Evolutionary conservation across 192 early-diverging fungal species (phyloP), one percentile per base, ranked within the genome.

Genomic region (Entomortierella lignicola): DNA sequence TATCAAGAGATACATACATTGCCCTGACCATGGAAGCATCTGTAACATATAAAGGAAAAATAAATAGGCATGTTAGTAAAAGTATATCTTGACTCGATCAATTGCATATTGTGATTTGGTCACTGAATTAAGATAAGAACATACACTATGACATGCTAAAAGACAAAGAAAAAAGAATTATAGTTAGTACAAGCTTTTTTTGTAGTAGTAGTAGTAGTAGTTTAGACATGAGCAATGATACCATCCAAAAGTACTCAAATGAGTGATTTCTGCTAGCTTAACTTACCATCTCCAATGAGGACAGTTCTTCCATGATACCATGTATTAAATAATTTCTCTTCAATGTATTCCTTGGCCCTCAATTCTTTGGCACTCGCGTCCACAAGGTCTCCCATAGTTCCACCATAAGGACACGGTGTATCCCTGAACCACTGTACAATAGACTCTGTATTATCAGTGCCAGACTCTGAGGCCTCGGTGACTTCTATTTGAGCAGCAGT

Each of bases 241-340:
- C n/a, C n/a, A n/a, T n/a, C n/a, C n/a, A n/a, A n/a, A n/a, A n/a
- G n/a, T n/a, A n/a, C n/a, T n/a, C n/a, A n/a, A n/a, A n/a, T n/a
- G n/a, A n/a, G n/a, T n/a, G n/a, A n/a, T n/a, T n/a, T n/a, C n/a
- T n/a, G n/a, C n/a, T n/a, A n/a, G n/a, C n/a, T n/a, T n/a, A 43
- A 64, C 64, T 15, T 56, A 66, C 64, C 53, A 66, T 56, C 54
- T 5, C 64, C 64, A 7, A 66, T 8, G 7, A 66, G 64, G 23
- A 66, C 64, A 11, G 27, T 31, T 15, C 64, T 53, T 1, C 55
- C 55, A 56, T 66, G 50, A 54, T 56, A 56, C 64, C 64, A 66
- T 1, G 64, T 47, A 29, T 66, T 39, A 27, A 34, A 66, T 20
- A 66, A 3, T 25, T 66, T 55, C 20, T 66, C 53, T 39, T 66